These are phyloP conservation scores for Rubia tinctorum DNA, from an alignment of 305 asterid genomes.

Conservation along the genomic window DNA sequence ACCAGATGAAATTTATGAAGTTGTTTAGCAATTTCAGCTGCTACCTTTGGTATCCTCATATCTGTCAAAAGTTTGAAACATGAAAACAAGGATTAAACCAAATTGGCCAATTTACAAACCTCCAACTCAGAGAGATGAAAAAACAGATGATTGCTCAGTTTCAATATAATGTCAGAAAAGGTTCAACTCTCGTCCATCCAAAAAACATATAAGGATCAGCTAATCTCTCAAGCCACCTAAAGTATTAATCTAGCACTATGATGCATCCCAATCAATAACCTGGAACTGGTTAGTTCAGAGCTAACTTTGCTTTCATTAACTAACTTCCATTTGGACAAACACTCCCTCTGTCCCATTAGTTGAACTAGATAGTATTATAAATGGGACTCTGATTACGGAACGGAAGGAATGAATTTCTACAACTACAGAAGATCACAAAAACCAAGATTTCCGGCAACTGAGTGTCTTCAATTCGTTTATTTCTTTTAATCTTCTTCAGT, in stretches of 20 bases:
- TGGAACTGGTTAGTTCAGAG: not conserved
- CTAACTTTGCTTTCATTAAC: not conserved
- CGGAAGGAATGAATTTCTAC: not conserved
- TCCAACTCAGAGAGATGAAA: not conserved
- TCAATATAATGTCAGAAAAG: conserved; percentile 1
- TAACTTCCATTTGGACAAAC: not conserved
- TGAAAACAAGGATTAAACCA: not conserved
- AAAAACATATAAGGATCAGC: not conserved
- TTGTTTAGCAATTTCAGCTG: conserved; percentile 78
- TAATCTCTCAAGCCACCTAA: conserved; percentile 1
- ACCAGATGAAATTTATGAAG: conserved; percentile 81
- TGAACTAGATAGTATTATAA: too few relatives aligned
- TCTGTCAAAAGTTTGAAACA: conserved; percentile 40
- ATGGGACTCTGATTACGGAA: not conserved
- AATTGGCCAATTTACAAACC: conserved; percentile 1
- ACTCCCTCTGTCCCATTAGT: not conserved
- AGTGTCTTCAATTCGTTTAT: not conserved
- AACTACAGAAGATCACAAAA: not conserved
- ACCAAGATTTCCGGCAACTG: not conserved
- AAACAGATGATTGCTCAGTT: not conserved
- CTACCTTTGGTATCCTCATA: conserved; percentile 76
- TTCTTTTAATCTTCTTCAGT: not conserved
- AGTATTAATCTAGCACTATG: not conserved
- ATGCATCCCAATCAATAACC: not conserved
- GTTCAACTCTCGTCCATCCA: not conserved